Evolutionary conservation across 1,284 basidiomycete genomes (phyloP).

Genomic region (Caloboletus inedulis): DNA sequence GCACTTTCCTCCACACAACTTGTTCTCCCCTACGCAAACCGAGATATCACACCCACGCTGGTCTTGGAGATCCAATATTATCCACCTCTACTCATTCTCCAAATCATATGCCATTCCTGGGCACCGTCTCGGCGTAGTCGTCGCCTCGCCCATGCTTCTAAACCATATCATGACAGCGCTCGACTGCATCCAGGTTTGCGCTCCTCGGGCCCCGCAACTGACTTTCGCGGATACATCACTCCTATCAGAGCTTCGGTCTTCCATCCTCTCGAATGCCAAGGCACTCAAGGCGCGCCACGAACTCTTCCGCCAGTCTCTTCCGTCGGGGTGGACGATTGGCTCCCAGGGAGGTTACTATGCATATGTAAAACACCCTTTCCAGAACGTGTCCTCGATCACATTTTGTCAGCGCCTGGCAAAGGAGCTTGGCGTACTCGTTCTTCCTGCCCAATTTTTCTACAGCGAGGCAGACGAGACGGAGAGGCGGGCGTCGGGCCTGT

Average conservation of each 20-base stretch:
- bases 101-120: constrained; percentile 87
- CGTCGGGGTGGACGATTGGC: constrained; percentile 56
- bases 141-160: constrained; percentile 61
- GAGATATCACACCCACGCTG: constrained; percentile 1
- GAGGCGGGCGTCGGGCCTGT: constrained; percentile 22
- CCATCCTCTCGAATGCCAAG: constrained; percentile 50
- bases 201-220: constrained; percentile 71
- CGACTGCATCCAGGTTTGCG: constrained; percentile 80
- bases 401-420: constrained; percentile 61
- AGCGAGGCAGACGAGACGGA: constrained; percentile 29
- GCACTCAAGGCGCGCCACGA: constrained; percentile 56
- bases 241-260: constrained; percentile 43
- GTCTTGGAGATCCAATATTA: constrained; percentile 60
- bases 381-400: constrained; percentile 43
- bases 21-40: constrained; percentile 39
- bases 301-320: constrained; percentile 53
- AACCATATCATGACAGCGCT: constrained; percentile 58
- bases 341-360: constrained; percentile 74
- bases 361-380: constrained; percentile 73
- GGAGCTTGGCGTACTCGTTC: constrained; percentile 61
- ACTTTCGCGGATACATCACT: constrained; percentile 34
- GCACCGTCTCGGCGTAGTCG: constrained; percentile 76
- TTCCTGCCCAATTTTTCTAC: constrained; percentile 72
- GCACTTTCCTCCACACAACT: constrained; percentile 49
- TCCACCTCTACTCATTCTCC: constrained; percentile 79